Percentiles rank a stretch among this genome's conserved stretches.
These are phyloP conservation scores for Maudiozyma barnettii DNA, from an alignment of 805 yeast species.

Conservation along the genomic window DNA sequence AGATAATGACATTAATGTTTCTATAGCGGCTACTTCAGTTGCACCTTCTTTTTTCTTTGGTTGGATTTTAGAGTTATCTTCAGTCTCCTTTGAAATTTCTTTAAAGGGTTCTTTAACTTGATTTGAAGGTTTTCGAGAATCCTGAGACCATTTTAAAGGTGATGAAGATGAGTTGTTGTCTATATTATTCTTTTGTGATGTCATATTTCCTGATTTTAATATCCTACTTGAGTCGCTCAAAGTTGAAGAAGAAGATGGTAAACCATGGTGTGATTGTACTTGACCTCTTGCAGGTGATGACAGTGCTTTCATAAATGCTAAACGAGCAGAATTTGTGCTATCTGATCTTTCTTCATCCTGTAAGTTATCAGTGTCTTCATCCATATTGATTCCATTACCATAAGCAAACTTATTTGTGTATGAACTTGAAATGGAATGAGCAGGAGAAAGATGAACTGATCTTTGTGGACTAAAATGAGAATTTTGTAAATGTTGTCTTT, in stretches of 20 bases:
- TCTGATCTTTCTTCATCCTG: conserved; percentile 11
- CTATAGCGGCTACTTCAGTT: conserved; percentile 34
- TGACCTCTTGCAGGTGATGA: conserved; percentile 10
- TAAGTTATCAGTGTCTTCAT: conserved; percentile 4
- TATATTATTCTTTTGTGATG: neutral
- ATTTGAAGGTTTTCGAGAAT: neutral
- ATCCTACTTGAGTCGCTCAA: neutral
- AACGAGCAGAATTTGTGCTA: conserved; percentile 31
- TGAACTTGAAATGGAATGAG: neutral
- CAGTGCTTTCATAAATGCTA: conserved; percentile 33
- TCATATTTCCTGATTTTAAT: no score
- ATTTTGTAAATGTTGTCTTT: neutral
- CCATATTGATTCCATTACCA: conserved; percentile 7
- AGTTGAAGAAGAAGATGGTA: neutral
- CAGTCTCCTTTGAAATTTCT: neutral
- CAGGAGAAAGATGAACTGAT: neutral
- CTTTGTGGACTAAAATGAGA: neutral
- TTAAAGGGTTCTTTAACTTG: neutral
- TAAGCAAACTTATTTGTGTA: conserved; percentile 10
- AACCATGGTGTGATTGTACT: no score
- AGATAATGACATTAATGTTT: conserved; percentile 34
- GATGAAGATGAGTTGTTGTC: neutral
- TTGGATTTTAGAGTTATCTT: no score
- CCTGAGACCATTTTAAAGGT: neutral
- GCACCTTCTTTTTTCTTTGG: conserved; percentile 10